Evolutionary conservation across 108 stramenopile species (phyloP).

Genomic region (Skeletonema menzelii): DNA sequence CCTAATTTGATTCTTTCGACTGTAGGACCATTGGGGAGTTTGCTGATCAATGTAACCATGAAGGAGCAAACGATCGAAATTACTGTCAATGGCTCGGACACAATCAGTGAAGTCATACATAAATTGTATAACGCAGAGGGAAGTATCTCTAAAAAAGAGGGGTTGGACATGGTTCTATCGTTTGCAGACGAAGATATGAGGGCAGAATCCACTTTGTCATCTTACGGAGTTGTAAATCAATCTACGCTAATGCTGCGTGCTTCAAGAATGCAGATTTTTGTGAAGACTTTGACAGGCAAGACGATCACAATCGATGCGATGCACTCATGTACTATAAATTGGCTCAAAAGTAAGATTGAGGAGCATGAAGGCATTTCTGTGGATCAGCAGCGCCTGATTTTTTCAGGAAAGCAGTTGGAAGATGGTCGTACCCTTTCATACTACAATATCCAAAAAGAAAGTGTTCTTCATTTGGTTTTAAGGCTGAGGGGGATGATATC

Average conservation of each 20-base stretch:
- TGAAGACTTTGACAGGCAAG: constrained; percentile 94
- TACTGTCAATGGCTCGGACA: neutral
- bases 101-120: neutral
- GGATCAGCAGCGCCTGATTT: constrained; percentile 61
- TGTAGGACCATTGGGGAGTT: neutral
- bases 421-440: constrained; percentile 55
- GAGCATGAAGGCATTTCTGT: constrained; percentile 3
- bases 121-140: neutral
- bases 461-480: constrained; percentile 49
- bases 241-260: neutral
- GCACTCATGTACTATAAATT: neutral
- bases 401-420: constrained; percentile 68
- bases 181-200: neutral
- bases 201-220: neutral
- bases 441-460: constrained; percentile 65
- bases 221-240: neutral
- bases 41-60: neutral
- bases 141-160: neutral
- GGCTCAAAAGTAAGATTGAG: neutral
- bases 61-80: neutral
- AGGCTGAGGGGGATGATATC: constrained; percentile 36
- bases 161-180: neutral
- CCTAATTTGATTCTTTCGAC: neutral
- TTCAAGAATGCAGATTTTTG: constrained; percentile 84
- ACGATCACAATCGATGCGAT: constrained; percentile 71